Base-by-base conservation (phyloP, 2,329 filamentous ascomycete genomes). In the Monosporascus sp. region DNA sequence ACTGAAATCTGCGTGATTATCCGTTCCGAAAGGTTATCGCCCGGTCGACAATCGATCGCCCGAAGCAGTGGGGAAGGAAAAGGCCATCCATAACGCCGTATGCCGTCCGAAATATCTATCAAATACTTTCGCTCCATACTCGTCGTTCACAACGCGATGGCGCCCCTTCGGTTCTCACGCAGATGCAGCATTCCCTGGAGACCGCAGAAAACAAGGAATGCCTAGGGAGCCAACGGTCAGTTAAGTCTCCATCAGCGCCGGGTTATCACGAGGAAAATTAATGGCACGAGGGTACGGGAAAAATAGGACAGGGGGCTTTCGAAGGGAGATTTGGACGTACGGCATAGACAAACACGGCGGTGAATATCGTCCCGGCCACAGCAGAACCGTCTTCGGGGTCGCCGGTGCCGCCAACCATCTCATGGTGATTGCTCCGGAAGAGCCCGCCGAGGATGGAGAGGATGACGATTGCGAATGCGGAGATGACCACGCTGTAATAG, bases 181-280 rank as follows among this genome's bases (percentile, higher is more conserved):
- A 90, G 74, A 72, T 97, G 91, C 56, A 97, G 80, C 66, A 88
- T 83, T 58, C 91, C 93, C 71, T 97, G 93, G 61, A 92, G 83
- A 53, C 87, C 89, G 73, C 93, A 97, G 75, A 96, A 97, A 49
- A 95, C 79, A 52, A 97, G 82, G 78, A 97, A 97, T 18, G 80
- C 85, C 92, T 95, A 22, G 2, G 14, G 49, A 55, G 48, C 31
- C 31, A 42, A 39, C 2, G 18, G n/a, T 59, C 1, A 56, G 55
- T 31, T 37, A 24, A 9, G 34, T 42, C 18, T 25, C 24, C 38
- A 15, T 48, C 34, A 34, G 11, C 31, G 31, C 31, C 31, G 5
- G 31, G 11, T 34, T 14, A 34, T 34, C 31, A 34, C 5, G 9
- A 3, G 31, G 11, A 11, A 34, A 34, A 34, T 34, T 11, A 34